These are phyloP conservation scores for Saccharum hybrid DNA, from an alignment of 202 grass and related monocot species.

Conservation along the genomic window DNA sequence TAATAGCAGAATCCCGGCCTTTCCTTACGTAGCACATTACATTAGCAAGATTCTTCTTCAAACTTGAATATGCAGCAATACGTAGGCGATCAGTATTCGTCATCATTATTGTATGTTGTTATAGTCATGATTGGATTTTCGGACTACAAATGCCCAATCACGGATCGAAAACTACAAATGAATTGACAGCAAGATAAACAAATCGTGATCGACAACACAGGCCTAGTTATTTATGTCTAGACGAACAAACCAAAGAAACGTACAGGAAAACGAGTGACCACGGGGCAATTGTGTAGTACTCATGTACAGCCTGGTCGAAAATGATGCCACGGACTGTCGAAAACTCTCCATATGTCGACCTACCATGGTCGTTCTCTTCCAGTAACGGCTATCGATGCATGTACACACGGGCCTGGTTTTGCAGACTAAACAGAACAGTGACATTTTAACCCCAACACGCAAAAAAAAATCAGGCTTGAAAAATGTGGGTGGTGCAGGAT, in stretches of 20 bases:
- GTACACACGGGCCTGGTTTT: not conserved
- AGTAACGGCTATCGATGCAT: not conserved
- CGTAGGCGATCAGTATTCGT: not conserved
- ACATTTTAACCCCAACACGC: not conserved
- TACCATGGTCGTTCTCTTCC: not conserved
- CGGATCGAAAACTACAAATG: not conserved
- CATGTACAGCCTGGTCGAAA: constrained; percentile 13
- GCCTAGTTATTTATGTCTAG: not conserved
- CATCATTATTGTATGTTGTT: constrained; percentile 8
- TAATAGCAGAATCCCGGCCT: constrained; percentile 2
- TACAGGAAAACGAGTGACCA: not conserved
- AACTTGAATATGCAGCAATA: constrained; percentile 26
- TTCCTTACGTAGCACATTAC: constrained; percentile 15
- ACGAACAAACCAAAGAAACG: not conserved
- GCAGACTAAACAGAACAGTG: not conserved
- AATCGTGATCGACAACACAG: not conserved
- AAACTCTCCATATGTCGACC: not conserved
- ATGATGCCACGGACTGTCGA: not conserved
- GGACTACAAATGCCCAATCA: not conserved
- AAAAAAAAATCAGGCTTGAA: not conserved
- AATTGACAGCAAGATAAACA: constrained; percentile 11
- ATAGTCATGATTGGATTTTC: not conserved
- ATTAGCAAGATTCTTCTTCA: constrained; percentile 33
- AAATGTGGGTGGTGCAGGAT: not conserved
- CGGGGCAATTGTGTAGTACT: not conserved